Conservation (phyloP, 257 asterid genomes). For the Haberlea rhodopensis region DNA sequence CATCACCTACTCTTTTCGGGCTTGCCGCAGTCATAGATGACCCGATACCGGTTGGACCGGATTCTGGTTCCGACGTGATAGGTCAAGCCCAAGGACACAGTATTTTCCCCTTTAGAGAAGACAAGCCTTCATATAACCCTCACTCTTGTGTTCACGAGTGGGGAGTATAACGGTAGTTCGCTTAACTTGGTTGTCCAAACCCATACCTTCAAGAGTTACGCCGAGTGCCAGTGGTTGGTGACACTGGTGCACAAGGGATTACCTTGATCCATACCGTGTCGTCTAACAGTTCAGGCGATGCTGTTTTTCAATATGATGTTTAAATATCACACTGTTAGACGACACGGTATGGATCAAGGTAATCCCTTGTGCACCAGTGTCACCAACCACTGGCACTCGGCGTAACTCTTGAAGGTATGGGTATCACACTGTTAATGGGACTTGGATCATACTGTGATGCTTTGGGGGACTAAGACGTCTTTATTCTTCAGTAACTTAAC, state of each 20-base stretch:
- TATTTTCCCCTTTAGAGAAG: background rate
- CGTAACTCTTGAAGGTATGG: background rate
- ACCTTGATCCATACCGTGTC: no score
- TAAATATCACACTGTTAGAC: no score
- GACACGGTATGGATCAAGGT: no score
- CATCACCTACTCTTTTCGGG: background rate
- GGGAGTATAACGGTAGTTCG: no score
- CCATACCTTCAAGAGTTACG: background rate
- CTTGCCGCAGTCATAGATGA: background rate
- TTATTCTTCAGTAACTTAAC: no score
- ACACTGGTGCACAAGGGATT: conserved; percentile 15
- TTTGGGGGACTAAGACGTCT: no score
- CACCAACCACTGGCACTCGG: conserved; percentile 10
- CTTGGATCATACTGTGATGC: no score
- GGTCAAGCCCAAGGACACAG: background rate
- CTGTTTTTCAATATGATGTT: conserved; percentile 16
- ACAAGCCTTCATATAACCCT: background rate
- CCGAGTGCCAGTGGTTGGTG: conserved; percentile 10
- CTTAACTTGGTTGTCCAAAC: background rate
- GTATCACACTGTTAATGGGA: no score
- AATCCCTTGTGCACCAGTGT: conserved; percentile 14
- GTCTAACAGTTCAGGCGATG: conserved; percentile 12
- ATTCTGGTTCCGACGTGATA: no score
- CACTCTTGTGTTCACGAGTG: background rate
- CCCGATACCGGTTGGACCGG: background rate